These are phyloP conservation scores for Aspergillus fructus DNA, from an alignment of 2,329 filamentous ascomycete genomes.

Conservation along the genomic window DNA sequence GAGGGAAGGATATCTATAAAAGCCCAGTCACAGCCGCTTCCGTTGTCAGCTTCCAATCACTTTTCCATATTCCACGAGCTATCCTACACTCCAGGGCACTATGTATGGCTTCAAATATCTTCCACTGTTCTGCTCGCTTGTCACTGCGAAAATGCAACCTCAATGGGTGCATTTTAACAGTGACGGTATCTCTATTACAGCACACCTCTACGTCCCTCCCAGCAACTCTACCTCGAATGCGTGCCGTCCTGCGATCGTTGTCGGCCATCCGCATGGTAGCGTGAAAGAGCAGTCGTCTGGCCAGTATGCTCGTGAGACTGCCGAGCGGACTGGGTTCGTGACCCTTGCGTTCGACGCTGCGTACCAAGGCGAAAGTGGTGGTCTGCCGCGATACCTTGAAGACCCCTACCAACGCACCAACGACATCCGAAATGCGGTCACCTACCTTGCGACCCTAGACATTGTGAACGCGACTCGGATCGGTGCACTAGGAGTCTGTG, in stretches of 20 bases:
- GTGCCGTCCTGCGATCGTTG: conserved; percentile 21
- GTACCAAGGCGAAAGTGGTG: conserved; percentile 39
- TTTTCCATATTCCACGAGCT: too few relatives aligned
- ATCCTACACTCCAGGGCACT: too few relatives aligned
- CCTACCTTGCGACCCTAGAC: background rate
- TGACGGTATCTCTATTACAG: too few relatives aligned
- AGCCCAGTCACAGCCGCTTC: too few relatives aligned
- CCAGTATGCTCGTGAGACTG: conserved; percentile 27
- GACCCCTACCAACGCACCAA: conserved; percentile 36
- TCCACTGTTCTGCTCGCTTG: too few relatives aligned
- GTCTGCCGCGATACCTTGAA: conserved; percentile 38
- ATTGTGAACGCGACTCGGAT: background rate
- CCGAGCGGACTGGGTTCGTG: conserved; percentile 32
- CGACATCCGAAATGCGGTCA: conserved; percentile 21
- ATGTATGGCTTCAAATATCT: too few relatives aligned
- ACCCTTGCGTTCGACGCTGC: conserved; percentile 37
- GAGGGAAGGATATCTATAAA: too few relatives aligned
- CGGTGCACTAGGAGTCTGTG: background rate
- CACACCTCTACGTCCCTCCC: background rate
- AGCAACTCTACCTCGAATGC: background rate
- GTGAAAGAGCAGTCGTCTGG: conserved; percentile 42
- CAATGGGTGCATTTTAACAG: too few relatives aligned
- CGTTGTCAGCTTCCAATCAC: too few relatives aligned
- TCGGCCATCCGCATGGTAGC: conserved; percentile 31
- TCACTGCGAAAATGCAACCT: too few relatives aligned